Percentiles rank a stretch among this genome's conserved stretches.
Conservation (phyloP, 2,329 filamentous ascomycete genomes). For the Colletotrichum phormii region DNA sequence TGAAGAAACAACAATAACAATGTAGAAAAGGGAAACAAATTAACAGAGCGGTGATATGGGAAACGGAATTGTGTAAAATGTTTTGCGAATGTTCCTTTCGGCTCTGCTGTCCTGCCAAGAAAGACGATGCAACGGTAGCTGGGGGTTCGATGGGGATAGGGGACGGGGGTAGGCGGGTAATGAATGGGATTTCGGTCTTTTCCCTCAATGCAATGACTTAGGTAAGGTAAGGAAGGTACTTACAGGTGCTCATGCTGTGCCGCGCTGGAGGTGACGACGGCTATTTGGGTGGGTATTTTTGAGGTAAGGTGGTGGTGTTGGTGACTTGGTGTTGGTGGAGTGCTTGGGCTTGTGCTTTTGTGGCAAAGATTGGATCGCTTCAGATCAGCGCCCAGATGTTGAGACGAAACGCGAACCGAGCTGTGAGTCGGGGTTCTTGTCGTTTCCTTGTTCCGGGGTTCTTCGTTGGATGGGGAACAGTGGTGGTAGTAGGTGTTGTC, state of each 20-base stretch:
- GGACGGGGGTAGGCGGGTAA: constrained; percentile 12
- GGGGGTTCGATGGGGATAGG: not conserved
- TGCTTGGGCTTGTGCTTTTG: constrained; percentile 24
- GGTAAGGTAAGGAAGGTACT: constrained; percentile 15
- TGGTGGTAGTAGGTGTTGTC: not conserved
- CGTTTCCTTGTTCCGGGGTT: not conserved
- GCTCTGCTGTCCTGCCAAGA: not conserved
- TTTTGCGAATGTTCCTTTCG: not conserved
- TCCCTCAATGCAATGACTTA: not conserved
- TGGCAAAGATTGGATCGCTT: constrained; percentile 34
- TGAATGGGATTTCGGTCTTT: not conserved
- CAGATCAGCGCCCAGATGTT: constrained; percentile 25
- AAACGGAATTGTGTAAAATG: not conserved
- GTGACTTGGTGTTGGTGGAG: not conserved
- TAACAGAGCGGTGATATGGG: not conserved
- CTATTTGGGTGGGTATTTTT: not conserved
- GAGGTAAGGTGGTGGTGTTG: no score
- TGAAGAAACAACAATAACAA: not conserved
- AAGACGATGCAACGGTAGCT: constrained; percentile 6
- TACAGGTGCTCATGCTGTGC: constrained; percentile 33
- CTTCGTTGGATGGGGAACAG: not conserved
- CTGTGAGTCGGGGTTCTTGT: constrained; percentile 14
- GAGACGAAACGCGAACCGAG: constrained; percentile 38
- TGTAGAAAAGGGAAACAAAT: not conserved
- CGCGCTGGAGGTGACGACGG: constrained; percentile 2